A percentile compares a stretch with the other conserved stretches of the same genome.
Evolutionary conservation across 2,329 filamentous ascomycete species (phyloP).

Genomic region (Cytospora schulzeri): DNA sequence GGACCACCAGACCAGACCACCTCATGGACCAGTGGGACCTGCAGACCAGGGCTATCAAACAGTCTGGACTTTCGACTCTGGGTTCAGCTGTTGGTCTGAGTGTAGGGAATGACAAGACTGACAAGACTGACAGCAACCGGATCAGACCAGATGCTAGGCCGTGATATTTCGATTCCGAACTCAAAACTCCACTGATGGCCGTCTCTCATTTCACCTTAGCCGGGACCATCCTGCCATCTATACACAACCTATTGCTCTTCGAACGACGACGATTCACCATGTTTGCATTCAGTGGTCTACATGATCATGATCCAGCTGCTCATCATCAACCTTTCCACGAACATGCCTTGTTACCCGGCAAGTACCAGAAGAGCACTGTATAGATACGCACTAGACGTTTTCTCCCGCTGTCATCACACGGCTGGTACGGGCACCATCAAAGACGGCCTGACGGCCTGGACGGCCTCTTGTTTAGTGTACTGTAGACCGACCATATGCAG

Average conservation of each 20-base stretch:
- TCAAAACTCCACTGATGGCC: background rate
- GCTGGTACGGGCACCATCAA: background rate
- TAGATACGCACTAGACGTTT: background rate
- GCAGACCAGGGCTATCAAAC: too few species aligned
- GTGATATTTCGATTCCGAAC: background rate
- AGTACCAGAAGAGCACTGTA: background rate
- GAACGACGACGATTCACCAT: background rate
- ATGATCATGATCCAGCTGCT: background rate
- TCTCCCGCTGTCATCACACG: background rate
- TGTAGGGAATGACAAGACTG: slow-evolving; percentile 6
- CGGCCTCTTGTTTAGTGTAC: background rate
- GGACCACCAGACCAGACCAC: too few species aligned
- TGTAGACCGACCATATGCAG: too few species aligned
- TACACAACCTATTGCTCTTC: background rate
- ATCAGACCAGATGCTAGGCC: slow-evolving; percentile 12
- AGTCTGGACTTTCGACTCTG: background rate
- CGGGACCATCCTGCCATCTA: background rate
- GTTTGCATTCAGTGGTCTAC: too few species aligned
- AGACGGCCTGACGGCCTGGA: background rate
- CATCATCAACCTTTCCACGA: background rate
- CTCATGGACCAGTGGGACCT: background rate
- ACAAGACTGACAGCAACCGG: too few species aligned
- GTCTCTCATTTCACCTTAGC: background rate
- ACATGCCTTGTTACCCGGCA: background rate
- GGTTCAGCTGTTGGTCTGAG: background rate